phyloP scores from a whole-genome alignment of 2,329 filamentous ascomycete species.

The Neopestalotiopsis clavispora region DNA sequence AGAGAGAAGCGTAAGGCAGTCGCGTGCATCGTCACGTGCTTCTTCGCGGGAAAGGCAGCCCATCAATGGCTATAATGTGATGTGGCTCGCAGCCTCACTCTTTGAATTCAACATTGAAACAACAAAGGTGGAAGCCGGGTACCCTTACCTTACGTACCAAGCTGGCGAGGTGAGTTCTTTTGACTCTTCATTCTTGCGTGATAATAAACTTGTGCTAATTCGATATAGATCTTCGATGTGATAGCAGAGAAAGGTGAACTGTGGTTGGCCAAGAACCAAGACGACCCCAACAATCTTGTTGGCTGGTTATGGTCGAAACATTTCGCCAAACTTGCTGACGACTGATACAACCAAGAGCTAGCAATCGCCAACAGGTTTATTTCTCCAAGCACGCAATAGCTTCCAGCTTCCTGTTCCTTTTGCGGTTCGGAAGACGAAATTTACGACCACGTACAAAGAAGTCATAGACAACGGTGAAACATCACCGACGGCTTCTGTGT shows the following conservation, averaged over 20 bases:
- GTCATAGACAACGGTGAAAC: neutral
- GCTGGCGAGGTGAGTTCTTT: conserved; percentile 74
- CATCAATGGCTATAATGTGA: conserved; percentile 68
- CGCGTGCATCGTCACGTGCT: conserved; percentile 62
- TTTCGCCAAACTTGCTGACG: conserved; percentile 73
- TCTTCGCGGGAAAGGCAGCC: conserved; percentile 64
- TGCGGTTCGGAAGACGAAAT: neutral
- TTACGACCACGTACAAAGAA: neutral
- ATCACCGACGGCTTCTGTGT: conserved; percentile 21
- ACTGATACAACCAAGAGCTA: conserved; percentile 25
- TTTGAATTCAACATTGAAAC: conserved; percentile 98
- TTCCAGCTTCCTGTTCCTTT: neutral
- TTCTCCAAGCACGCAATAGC: neutral
- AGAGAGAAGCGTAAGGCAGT: conserved; percentile 56
- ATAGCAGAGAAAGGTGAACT: conserved; percentile 96
- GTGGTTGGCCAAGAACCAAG: conserved; percentile 97
- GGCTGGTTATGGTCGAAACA: conserved; percentile 99
- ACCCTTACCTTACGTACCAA: conserved; percentile 94
- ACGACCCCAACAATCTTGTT: conserved; percentile 77
- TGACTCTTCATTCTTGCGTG: neutral
- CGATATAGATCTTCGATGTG: conserved; percentile 76
- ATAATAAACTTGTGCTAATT: conserved; percentile 15
- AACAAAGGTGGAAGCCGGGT: conserved; percentile 89
- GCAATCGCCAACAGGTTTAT: neutral
- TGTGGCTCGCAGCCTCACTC: conserved; percentile 91